Percentiles rank a stretch among this genome's conserved stretches.
Evolutionary conservation across 176 grass and related monocot genomes (phyloP).

Genomic region (Cenchrus fungigraminus): DNA sequence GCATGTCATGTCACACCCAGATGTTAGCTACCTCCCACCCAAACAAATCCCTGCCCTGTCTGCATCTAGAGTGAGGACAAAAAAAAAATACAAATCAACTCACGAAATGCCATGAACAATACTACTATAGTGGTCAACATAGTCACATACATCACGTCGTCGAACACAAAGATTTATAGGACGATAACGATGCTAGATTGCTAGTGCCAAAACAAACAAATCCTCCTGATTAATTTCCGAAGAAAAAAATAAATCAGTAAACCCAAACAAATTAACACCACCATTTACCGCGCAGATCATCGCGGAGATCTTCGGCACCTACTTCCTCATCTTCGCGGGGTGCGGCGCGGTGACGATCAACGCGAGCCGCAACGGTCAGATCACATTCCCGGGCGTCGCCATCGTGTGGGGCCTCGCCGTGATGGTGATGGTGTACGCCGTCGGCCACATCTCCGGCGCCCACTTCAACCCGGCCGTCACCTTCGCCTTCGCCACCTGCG

Average conservation of each 20-base stretch:
- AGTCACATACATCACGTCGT: neutral
- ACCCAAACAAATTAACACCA: no score
- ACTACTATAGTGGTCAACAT: no score
- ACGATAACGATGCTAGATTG: no score
- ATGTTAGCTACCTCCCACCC: neutral
- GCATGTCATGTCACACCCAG: neutral
- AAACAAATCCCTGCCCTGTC: neutral
- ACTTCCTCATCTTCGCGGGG: constrained; percentile 94
- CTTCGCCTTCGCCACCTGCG: constrained; percentile 79
- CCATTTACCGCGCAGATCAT: constrained; percentile 47
- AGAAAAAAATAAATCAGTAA: no score
- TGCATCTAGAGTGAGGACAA: neutral
- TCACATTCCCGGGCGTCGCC: constrained; percentile 87
- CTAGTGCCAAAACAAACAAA: no score
- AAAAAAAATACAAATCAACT: neutral
- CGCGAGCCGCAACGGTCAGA: constrained; percentile 59
- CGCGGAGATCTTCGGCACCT: constrained; percentile 85
- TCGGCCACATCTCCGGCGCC: constrained; percentile 94
- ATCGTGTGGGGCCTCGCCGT: constrained; percentile 88
- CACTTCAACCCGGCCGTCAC: constrained; percentile 97
- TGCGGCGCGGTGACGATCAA: constrained; percentile 89
- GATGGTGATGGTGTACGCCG: constrained; percentile 97
- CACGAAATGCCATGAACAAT: neutral
- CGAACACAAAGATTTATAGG: neutral
- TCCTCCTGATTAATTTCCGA: no score